Percentiles rank a stretch among this genome's conserved stretches.
phyloP scores from a whole-genome alignment of 441 rosid genomes.

The Mallotus repandus region DNA sequence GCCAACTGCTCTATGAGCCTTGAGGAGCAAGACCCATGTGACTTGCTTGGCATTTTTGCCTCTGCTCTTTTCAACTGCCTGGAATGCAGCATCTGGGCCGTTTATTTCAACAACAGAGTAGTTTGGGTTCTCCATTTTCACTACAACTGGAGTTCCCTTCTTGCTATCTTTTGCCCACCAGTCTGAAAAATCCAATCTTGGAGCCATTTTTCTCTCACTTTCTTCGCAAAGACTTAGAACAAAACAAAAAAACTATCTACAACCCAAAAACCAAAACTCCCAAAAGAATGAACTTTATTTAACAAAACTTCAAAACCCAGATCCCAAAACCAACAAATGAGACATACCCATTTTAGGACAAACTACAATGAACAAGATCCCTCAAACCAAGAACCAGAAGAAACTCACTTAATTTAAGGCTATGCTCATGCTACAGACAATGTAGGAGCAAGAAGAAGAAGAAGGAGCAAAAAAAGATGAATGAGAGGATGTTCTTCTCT shows the following conservation, averaged over 20 bases:
- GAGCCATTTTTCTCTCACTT: constrained; percentile 45
- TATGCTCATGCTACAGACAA: constrained; percentile 34
- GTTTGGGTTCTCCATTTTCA: constrained; percentile 84
- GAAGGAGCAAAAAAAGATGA: constrained; percentile 16
- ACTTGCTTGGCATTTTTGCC: constrained; percentile 88
- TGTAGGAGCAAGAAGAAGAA: constrained; percentile 28
- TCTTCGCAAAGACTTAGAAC: constrained; percentile 2
- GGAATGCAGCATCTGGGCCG: constrained; percentile 83
- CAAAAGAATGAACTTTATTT: constrained; percentile 7
- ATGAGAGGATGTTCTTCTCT: constrained; percentile 23
- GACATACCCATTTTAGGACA: constrained; percentile 27
- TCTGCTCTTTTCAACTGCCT: constrained; percentile 77
- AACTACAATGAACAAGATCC: constrained; percentile 32
- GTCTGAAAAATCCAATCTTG: constrained; percentile 61
- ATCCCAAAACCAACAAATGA: constrained; percentile 42
- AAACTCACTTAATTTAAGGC: constrained; percentile 33
- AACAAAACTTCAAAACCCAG: constrained; percentile 37
- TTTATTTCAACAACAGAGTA: constrained; percentile 78
- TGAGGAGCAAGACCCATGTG: constrained; percentile 88
- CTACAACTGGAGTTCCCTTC: constrained; percentile 81
- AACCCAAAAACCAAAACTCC: constrained; percentile 22
- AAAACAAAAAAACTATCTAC: constrained; percentile 15
- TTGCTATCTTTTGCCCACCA: constrained; percentile 68
- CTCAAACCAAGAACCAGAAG: constrained; percentile 28
- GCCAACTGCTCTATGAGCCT: constrained; percentile 83